Conservation (phyloP, 2,329 filamentous ascomycete species). For the Penicillium sp. region DNA sequence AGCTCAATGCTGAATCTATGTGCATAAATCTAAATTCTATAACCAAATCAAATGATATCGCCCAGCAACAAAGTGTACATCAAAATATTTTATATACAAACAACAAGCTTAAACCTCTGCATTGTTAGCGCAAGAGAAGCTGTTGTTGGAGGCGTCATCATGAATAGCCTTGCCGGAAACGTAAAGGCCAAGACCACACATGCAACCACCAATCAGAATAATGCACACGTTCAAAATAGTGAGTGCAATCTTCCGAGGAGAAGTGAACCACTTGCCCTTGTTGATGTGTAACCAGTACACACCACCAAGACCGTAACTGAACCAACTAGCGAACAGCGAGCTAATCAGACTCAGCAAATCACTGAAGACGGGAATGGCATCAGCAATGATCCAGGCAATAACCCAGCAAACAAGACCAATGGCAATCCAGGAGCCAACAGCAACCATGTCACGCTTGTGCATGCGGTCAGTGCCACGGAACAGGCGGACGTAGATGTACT, state of each 20-base stretch:
- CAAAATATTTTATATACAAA: background rate
- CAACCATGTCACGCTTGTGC: slow-evolving; percentile 49
- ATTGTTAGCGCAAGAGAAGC: slow-evolving; percentile 44
- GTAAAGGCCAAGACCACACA: slow-evolving; percentile 30
- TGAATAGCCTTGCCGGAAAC: slow-evolving; percentile 27
- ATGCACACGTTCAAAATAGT: slow-evolving; percentile 48
- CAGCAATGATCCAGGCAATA: slow-evolving; percentile 65
- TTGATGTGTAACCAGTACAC: slow-evolving; percentile 53
- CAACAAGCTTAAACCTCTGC: slow-evolving; percentile 13
- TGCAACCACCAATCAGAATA: slow-evolving; percentile 36
- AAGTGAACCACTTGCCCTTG: slow-evolving; percentile 42
- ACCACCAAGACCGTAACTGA: slow-evolving; percentile 42
- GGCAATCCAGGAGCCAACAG: slow-evolving; percentile 59
- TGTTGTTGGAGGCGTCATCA: slow-evolving; percentile 32
- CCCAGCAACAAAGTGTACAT: background rate
- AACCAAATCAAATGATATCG: background rate
- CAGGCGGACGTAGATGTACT: slow-evolving; percentile 64
- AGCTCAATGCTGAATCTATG: background rate
- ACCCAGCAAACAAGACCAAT: slow-evolving; percentile 59
- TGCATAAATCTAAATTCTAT: slow-evolving; percentile 1
- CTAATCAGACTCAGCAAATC: slow-evolving; percentile 62
- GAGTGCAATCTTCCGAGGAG: slow-evolving; percentile 46
- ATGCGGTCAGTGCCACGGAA: slow-evolving; percentile 60
- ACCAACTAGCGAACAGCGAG: slow-evolving; percentile 18
- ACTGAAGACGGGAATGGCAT: slow-evolving; percentile 68